Base-by-base conservation (phyloP, 169 alveolate species). In the Ichthyophthirius multifiliis region DNA sequence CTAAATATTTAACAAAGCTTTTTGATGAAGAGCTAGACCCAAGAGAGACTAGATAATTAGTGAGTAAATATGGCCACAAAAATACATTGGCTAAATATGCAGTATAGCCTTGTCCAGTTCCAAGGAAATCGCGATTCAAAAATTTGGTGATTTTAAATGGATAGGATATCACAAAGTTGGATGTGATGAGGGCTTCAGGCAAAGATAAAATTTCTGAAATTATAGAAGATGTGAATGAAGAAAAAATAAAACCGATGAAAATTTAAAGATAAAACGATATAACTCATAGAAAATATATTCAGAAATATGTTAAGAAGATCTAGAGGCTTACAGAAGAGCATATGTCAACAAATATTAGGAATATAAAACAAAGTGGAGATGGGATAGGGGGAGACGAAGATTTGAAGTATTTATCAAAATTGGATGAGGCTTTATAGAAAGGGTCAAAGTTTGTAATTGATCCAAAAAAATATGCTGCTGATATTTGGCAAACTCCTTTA, bases 31-130 rank as follows among this genome's bases (percentile, higher is more conserved):
- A 78, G 35, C 45, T 78, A 37, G 73, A 44, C 31, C 73, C 78
- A 5, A 63, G 55, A 16, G 76, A 71, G 32, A 30, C 48, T n/a
- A 44, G 62, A 30, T 71, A 81, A n/a, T 46, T 75, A 2, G 82
- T 81, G 1, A 46, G 80, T 2, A 81, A 81, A 63, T 81, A 65
- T 71, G 47, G 75, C 15, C 81, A 81, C 63, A 71, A 63, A 41
- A 55, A 81, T 35, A 71, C 86, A 4, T 65, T 79, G 35, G 86
- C 75, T 1, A 81, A 81, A 62, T 71, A 55, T 73, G 67, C 74
- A 31, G n/a, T 67, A 27, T 65, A 81, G 31, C 46, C 65, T 37
- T 81, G 86, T 62, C 86, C 86, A 15, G 76, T 71, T 39, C 86
- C 86, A 32, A 35, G 86, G 16, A 81, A 81, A 32, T 64, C 86